phyloP scores from a whole-genome alignment of 805 yeast species.

The Millerozyma miso region DNA sequence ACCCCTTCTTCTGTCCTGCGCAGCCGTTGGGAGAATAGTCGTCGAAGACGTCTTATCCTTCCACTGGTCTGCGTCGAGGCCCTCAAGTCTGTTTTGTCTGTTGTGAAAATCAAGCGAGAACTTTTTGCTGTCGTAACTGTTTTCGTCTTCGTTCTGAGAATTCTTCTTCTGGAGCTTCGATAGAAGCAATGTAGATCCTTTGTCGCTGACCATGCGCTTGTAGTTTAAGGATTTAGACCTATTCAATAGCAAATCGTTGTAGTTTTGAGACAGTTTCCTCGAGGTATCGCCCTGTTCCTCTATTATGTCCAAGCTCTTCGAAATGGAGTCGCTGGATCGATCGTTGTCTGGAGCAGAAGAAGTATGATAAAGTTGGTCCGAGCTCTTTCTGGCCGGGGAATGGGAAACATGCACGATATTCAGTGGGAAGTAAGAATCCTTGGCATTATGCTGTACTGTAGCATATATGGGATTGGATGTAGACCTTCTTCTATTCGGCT shows the following conservation, averaged over 20 bases:
- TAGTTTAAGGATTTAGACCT: constrained; percentile 24
- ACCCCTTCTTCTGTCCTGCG: constrained; percentile 10
- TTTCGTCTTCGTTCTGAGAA: constrained; percentile 13
- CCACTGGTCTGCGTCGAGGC: background rate
- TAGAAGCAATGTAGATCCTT: constrained; percentile 10
- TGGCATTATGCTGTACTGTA: constrained; percentile 11
- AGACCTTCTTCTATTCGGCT: constrained; percentile 16
- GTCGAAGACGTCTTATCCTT: background rate
- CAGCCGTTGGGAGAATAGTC: background rate
- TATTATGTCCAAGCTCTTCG: constrained; percentile 16
- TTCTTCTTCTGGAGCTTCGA: constrained; percentile 15
- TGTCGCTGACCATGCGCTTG: constrained; percentile 11
- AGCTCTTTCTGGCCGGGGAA: constrained; percentile 3
- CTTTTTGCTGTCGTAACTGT: constrained; percentile 4
- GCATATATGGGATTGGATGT: constrained; percentile 19
- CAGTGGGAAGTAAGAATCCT: constrained; percentile 27
- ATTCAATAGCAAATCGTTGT: constrained; percentile 6
- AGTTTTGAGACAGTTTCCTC: constrained; percentile 2
- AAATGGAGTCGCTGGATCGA: background rate
- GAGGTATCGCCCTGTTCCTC: constrained; percentile 12
- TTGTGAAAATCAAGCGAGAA: constrained; percentile 12
- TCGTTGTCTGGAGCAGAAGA: constrained; percentile 8
- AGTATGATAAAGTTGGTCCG: constrained; percentile 4
- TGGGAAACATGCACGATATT: constrained; percentile 4
- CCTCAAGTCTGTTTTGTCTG: background rate